Base-by-base conservation (phyloP, 768 basidiomycete species). In the Leccinum disarticulatum region DNA sequence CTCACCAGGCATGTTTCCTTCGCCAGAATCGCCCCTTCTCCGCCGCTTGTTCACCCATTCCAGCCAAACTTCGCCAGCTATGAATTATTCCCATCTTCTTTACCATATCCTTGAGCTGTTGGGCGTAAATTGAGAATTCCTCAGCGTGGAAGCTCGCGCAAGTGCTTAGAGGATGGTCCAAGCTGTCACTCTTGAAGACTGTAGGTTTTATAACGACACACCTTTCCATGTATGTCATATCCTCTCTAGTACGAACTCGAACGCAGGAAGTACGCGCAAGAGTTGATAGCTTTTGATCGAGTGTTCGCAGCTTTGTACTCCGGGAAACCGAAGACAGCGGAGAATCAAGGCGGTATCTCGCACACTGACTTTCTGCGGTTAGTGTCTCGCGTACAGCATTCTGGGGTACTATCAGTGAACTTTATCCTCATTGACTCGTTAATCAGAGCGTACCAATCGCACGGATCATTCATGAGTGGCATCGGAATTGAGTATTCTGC, bases 61-160 rank as follows among this genome's bases (percentile, higher is more conserved):
- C 22, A 22, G 22, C 22, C 22, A 22, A 22, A 22, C 22, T 22
- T 22, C 22, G 22, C 22, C 22, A 22, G 22, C 22, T 22, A 89
- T 90, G 84, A 85, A 83, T 52, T 88, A 90, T 66, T 80, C 85
- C 17, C 87, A 88, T 61, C 90, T 90, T 66, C 79, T 91, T 25
- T 81, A 60, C 46, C 59, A 6, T 43, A 10, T 46, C 6, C 30
- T 3, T 17, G 4, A 10, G 3, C 56, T 5, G 13, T 13, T 22
- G 9, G 81, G 4, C 81, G 83, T 68, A 81, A 80, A 17, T 83
- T 87, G 82, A 88, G 11, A 13, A 9, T 19, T 5, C 19, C 41
- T 28, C 50, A 74, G 79, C 75, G 3, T 83, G 82, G 82, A 83
- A 83, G 59, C 64, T 84, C 33, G 74, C 72, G 1, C 75, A 77